phyloP scores from a whole-genome alignment of 2,329 filamentous ascomycete species.

The Alternaria postmessia region DNA sequence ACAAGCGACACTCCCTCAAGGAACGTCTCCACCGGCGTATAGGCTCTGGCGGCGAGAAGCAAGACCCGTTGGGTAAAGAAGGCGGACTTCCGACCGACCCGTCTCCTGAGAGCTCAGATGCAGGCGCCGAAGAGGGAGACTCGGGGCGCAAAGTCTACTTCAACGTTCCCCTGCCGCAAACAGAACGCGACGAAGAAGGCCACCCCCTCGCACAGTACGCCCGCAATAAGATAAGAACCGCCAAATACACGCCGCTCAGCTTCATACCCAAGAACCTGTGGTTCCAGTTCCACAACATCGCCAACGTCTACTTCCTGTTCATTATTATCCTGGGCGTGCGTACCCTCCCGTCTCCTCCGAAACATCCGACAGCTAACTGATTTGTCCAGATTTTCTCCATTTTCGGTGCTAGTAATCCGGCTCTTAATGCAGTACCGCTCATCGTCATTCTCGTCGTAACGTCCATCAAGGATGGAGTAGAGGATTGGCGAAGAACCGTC shows the following conservation, averaged over 20 bases:
- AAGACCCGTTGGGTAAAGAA: constrained; percentile 52
- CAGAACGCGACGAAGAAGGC: constrained; percentile 82
- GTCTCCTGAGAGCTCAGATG: constrained; percentile 50
- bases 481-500: constrained; percentile 91
- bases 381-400: constrained; percentile 84
- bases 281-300: constrained; percentile 98
- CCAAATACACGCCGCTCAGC: constrained; percentile 94
- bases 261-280: constrained; percentile 97
- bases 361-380: constrained; percentile 26
- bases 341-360: constrained; percentile 32
- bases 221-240: constrained; percentile 96
- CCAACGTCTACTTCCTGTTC: constrained; percentile 98
- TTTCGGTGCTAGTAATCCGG: constrained; percentile 91
- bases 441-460: constrained; percentile 92
- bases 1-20: constrained; percentile 84
- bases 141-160: constrained; percentile 74
- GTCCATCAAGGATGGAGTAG: constrained; percentile 91
- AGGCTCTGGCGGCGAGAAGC: constrained; percentile 71
- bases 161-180: constrained; percentile 79
- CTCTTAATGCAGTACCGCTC: constrained; percentile 85
- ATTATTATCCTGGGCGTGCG: constrained; percentile 92
- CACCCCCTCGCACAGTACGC: constrained; percentile 74
- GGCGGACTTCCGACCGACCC: constrained; percentile 53
- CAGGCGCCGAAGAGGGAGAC: constrained; percentile 50
- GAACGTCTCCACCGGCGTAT: constrained; percentile 73